phyloP scores from a whole-genome alignment of 805 yeast species.

The Saccharomycopsis vini region DNA sequence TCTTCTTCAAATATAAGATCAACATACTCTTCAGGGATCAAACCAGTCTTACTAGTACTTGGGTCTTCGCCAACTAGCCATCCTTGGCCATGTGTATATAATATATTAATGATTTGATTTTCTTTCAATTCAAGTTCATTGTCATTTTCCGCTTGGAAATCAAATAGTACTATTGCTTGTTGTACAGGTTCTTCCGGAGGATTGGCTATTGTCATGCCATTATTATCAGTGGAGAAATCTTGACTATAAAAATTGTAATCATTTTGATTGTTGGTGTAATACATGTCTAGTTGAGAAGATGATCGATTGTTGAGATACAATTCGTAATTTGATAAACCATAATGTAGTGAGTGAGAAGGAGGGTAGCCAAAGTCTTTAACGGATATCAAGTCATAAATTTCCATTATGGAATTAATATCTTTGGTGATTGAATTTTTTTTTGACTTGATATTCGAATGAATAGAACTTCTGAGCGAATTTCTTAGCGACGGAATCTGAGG shows the following conservation, averaged over 20 bases:
- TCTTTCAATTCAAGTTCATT: conserved; percentile 73
- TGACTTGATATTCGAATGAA: conserved; percentile 17
- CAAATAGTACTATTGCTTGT: conserved; percentile 79
- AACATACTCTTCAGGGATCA: conserved; percentile 93
- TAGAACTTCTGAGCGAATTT: conserved; percentile 15
- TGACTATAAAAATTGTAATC: neutral
- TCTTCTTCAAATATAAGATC: conserved; percentile 33
- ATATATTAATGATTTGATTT: conserved; percentile 79
- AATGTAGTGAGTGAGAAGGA: conserved; percentile 57
- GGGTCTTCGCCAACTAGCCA: conserved; percentile 91
- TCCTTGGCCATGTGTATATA: conserved; percentile 94
- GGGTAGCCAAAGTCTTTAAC: conserved; percentile 82
- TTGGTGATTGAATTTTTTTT: conserved; percentile 16
- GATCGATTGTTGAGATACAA: conserved; percentile 17
- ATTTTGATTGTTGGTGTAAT: conserved; percentile 2
- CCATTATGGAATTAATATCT: conserved; percentile 16
- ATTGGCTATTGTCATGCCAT: conserved; percentile 13
- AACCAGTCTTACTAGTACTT: conserved; percentile 69
- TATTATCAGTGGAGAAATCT: conserved; percentile 9
- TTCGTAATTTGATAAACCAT: conserved; percentile 39
- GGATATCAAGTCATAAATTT: conserved; percentile 31
- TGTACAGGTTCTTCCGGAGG: conserved; percentile 19
- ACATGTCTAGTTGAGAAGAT: conserved; percentile 11
- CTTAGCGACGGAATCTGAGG: conserved; percentile 16
- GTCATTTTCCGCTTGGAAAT: conserved; percentile 87